Percentiles rank a stretch among this genome's conserved stretches.
Conservation (phyloP, 1,284 basidiomycete species). For the Malassezia equina region DNA sequence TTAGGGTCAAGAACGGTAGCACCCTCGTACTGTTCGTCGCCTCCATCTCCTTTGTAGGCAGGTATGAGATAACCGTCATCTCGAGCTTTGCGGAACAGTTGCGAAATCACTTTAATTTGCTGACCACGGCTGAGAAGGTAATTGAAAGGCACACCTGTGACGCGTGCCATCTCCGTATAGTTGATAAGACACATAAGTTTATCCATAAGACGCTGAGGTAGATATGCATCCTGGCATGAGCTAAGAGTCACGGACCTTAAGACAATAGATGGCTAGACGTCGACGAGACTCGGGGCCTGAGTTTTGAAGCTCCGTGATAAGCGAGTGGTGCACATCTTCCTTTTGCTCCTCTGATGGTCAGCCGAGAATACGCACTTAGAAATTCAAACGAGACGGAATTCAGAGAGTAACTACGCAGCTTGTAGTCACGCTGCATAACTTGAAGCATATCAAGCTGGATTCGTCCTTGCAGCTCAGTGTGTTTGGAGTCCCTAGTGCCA, state of each 20-base stretch:
- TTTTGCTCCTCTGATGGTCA: slow-evolving; percentile 35
- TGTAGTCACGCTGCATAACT: slow-evolving; percentile 48
- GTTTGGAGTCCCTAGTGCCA: slow-evolving; percentile 46
- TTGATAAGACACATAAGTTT: slow-evolving; percentile 49
- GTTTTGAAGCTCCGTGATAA: slow-evolving; percentile 47
- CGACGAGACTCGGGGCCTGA: slow-evolving; percentile 44
- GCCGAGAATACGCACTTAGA: slow-evolving; percentile 17
- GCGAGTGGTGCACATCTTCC: slow-evolving; percentile 46
- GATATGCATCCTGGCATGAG: slow-evolving; percentile 34
- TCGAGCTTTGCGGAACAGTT: slow-evolving; percentile 47
- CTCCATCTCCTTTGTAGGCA: slow-evolving; percentile 43
- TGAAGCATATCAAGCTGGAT: slow-evolving; percentile 48
- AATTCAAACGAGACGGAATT: slow-evolving; percentile 48
- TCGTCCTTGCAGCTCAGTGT: slow-evolving; percentile 45
- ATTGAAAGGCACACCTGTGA: slow-evolving; percentile 48
- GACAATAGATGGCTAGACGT: slow-evolving; percentile 45
- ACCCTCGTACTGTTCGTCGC: slow-evolving; percentile 47
- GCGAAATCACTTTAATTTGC: slow-evolving; percentile 47
- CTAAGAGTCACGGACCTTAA: slow-evolving; percentile 23
- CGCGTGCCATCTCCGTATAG: slow-evolving; percentile 47
- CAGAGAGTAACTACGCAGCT: slow-evolving; percentile 44
- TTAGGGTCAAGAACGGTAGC: slow-evolving; percentile 47
- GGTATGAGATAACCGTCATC: slow-evolving; percentile 46
- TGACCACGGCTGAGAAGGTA: slow-evolving; percentile 46
- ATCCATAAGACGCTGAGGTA: slow-evolving; percentile 47